Base-by-base conservation (phyloP, 1,284 basidiomycete genomes). In the Malassezia sp. region DNA sequence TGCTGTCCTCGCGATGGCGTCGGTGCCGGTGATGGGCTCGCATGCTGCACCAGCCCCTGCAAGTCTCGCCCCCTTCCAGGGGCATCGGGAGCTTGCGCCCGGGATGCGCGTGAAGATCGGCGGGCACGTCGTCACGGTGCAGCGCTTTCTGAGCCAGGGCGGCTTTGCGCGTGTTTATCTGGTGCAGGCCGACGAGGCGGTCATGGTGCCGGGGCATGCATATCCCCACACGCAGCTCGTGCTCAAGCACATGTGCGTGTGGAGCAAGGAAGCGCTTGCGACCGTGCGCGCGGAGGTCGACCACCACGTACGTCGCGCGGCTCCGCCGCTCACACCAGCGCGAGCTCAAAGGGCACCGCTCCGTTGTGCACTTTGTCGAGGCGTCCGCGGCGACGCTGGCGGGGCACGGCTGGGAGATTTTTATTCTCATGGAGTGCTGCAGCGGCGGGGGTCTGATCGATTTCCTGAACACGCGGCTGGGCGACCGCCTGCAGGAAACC, bases 151-250 rank as follows among this genome's bases (percentile, higher is more conserved):
- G 40, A 85, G 83, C 42, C 90, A 96, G 80, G 88, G 89, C 73
- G 93, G 93, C 14, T 99, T 96, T 71, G 91, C 93, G 1, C 86
- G 95, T 73, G 91, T 99, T 38, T 99, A 99, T 74, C 81, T 97
- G 49, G 90, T 93, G 45, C 78, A 80, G 45, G 89, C 89, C 5
- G 77, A 83, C 4, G 76, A 78, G 41, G 86, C 89, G 2, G 83
- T 97, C 37, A 63, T 63, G 2, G 54, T 59, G 47, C 66, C 67
- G 6, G 52, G 52, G 15, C 55, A 52, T 7, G 48, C 24, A 45
- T 57, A 26, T 28, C 46, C 18, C 42, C 54, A 15, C 39, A 45
- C 22, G 52, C 43, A 10, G 49, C 53, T 38, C 35, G 93, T 97
- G 55, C 79, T 99, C 58, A 99, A 99, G 72, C 79, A 91, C 41